A percentile compares a stretch with the other conserved stretches of the same genome.
Conservation (phyloP, 768 basidiomycete species). For the Lactifluus piperatus region DNA sequence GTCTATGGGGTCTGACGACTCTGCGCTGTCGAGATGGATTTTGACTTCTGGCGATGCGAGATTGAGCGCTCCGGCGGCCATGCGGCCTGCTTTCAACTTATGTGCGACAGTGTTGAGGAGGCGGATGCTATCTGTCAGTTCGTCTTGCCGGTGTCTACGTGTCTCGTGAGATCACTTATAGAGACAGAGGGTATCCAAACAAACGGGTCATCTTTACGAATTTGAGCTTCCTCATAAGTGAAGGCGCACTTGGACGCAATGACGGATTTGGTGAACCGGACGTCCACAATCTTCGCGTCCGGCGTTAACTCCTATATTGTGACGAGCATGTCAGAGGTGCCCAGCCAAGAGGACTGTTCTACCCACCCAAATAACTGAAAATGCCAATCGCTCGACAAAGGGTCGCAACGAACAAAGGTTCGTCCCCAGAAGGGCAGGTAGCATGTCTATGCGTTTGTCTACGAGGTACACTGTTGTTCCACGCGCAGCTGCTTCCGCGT, state of each 20-base stretch:
- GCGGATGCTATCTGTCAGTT: conserved; percentile 77
- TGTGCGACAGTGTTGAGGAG: conserved; percentile 80
- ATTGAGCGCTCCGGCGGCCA: conserved; percentile 95
- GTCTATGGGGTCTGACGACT: conserved; percentile 92
- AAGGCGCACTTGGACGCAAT: conserved; percentile 95
- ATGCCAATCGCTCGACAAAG: conserved; percentile 88
- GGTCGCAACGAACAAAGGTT: conserved; percentile 92
- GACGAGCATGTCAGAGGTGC: conserved; percentile 11
- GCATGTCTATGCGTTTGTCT: conserved; percentile 98
- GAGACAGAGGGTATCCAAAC: conserved; percentile 25
- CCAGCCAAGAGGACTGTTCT: background rate
- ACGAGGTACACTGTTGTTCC: conserved; percentile 98
- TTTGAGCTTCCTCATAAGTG: conserved; percentile 94
- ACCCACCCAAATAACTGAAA: conserved; percentile 89
- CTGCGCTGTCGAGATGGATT: conserved; percentile 87
- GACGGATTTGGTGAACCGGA: conserved; percentile 91
- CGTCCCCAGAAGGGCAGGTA: conserved; percentile 87
- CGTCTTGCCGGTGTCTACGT: conserved; percentile 63
- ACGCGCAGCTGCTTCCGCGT: conserved; percentile 87
- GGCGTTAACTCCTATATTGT: conserved; percentile 77
- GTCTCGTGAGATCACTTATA: background rate
- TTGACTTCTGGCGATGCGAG: conserved; percentile 98
- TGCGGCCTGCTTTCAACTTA: conserved; percentile 76
- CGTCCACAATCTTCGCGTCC: conserved; percentile 82
- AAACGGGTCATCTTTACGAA: conserved; percentile 85